Percentiles rank a stretch among this genome's conserved stretches.
phyloP scores from a whole-genome alignment of 2,329 filamentous ascomycete genomes.

The Verticillium longisporum region DNA sequence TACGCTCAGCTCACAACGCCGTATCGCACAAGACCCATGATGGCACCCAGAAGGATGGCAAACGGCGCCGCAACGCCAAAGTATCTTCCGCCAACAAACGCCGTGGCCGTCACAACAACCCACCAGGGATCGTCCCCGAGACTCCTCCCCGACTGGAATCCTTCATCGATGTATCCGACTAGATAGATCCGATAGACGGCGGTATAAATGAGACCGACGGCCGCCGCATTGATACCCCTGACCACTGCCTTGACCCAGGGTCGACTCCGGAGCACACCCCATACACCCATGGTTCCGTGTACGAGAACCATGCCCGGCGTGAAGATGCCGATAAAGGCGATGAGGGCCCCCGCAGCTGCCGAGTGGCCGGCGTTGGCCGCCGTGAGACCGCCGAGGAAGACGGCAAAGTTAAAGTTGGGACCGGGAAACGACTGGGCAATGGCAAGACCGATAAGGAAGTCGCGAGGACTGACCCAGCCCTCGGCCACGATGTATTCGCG shows the following conservation, averaged over 20 bases:
- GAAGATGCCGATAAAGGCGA: slow-evolving; percentile 49
- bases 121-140: slow-evolving; percentile 56
- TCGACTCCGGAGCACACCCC: slow-evolving; percentile 39
- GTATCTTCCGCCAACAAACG: not conserved
- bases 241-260: slow-evolving; percentile 41
- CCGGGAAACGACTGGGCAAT: slow-evolving; percentile 63
- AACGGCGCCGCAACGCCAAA: not conserved
- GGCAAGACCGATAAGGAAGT: slow-evolving; percentile 67
- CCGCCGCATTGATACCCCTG: slow-evolving; percentile 51
- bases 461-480: slow-evolving; percentile 62
- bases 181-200: slow-evolving; percentile 58
- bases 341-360: slow-evolving; percentile 37
- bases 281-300: slow-evolving; percentile 47
- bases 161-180: slow-evolving; percentile 50
- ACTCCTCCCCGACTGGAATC: slow-evolving; percentile 40
- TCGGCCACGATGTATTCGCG: slow-evolving; percentile 58
- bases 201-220: slow-evolving; percentile 56
- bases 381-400: slow-evolving; percentile 47
- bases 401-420: slow-evolving; percentile 39
- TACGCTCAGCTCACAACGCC: not conserved
- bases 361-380: slow-evolving; percentile 28
- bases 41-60: not conserved
- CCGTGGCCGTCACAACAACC: slow-evolving; percentile 48
- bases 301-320: slow-evolving; percentile 40
- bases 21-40: slow-evolving; percentile 1